Conservation (phyloP, 2,329 filamentous ascomycete species). For the Scedosporium apiospermum region DNA sequence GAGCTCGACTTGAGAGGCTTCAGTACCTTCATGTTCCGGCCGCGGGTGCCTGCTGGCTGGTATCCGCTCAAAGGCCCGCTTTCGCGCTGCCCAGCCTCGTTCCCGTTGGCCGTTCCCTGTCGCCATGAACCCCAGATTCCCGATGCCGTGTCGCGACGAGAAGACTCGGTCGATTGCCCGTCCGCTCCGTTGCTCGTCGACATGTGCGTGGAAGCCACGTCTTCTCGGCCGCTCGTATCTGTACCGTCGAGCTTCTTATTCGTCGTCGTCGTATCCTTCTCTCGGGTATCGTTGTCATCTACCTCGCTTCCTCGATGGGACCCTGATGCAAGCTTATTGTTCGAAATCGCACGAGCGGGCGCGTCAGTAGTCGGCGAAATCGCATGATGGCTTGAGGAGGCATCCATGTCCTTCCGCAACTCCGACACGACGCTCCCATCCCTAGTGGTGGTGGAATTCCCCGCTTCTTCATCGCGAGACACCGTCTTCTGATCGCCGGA, state of each 20-base stretch:
- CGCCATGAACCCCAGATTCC: slow-evolving; percentile 67
- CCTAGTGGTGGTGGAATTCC: slow-evolving; percentile 11
- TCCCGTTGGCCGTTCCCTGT: slow-evolving; percentile 36
- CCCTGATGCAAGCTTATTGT: background rate
- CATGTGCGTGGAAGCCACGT: slow-evolving; percentile 7
- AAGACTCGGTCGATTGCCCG: slow-evolving; percentile 17
- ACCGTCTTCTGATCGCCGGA: slow-evolving; percentile 22
- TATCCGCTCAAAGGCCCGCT: slow-evolving; percentile 53
- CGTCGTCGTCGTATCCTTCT: background rate
- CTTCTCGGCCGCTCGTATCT: background rate
- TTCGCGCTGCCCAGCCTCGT: slow-evolving; percentile 45
- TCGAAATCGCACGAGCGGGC: slow-evolving; percentile 2
- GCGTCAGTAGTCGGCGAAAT: slow-evolving; percentile 8
- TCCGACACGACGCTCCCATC: slow-evolving; percentile 23
- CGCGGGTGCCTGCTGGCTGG: slow-evolving; percentile 54
- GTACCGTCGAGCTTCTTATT: background rate
- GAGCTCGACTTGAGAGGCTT: slow-evolving; percentile 63
- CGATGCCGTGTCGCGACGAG: slow-evolving; percentile 36
- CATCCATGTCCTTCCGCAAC: background rate
- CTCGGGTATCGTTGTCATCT: background rate
- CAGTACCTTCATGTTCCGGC: slow-evolving; percentile 80
- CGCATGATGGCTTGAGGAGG: background rate
- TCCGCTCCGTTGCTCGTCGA: slow-evolving; percentile 19
- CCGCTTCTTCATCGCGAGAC: background rate
- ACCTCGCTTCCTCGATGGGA: slow-evolving; percentile 1